These are phyloP conservation scores for Lactarius hatsudake DNA, from an alignment of 768 basidiomycete species.

Conservation along the genomic window DNA sequence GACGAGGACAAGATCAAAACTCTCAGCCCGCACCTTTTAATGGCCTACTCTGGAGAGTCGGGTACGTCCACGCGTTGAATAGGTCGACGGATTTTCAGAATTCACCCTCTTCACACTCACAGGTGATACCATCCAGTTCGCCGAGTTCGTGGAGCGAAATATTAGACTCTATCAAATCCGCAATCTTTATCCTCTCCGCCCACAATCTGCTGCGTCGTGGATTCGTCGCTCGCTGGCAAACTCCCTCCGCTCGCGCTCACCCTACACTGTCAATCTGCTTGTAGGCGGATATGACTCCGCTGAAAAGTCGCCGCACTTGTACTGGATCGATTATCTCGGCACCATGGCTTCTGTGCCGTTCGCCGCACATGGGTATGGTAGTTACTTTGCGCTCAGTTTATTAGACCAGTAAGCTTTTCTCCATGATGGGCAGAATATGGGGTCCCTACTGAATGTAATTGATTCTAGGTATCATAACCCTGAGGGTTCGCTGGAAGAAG, in stretches of 20 bases:
- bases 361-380: constrained; percentile 92
- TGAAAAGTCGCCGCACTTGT: constrained; percentile 67
- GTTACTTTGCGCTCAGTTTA: constrained; percentile 89
- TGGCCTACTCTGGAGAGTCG: constrained; percentile 95
- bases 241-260: constrained; percentile 80
- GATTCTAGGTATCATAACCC: constrained; percentile 81
- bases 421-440: neutral
- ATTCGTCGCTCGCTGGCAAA: constrained; percentile 88
- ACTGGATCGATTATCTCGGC: constrained; percentile 97
- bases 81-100: neutral
- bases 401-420: constrained; percentile 72
- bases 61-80: constrained; percentile 44
- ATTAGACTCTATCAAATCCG: constrained; percentile 95
- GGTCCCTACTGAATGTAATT: constrained; percentile 5
- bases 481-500: constrained; percentile 80
- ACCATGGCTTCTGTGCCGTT: constrained; percentile 87
- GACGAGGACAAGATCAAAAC: constrained; percentile 97
- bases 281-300: constrained; percentile 90
- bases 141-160: constrained; percentile 95
- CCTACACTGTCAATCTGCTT: constrained; percentile 90
- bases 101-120: constrained; percentile 4
- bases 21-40: constrained; percentile 85
- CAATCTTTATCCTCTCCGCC: constrained; percentile 84
- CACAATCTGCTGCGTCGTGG: constrained; percentile 92
- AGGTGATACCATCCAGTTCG: constrained; percentile 97